These are phyloP conservation scores for Rugosomyces carneus DNA, from an alignment of 1,284 basidiomycete species.

Conservation along the genomic window DNA sequence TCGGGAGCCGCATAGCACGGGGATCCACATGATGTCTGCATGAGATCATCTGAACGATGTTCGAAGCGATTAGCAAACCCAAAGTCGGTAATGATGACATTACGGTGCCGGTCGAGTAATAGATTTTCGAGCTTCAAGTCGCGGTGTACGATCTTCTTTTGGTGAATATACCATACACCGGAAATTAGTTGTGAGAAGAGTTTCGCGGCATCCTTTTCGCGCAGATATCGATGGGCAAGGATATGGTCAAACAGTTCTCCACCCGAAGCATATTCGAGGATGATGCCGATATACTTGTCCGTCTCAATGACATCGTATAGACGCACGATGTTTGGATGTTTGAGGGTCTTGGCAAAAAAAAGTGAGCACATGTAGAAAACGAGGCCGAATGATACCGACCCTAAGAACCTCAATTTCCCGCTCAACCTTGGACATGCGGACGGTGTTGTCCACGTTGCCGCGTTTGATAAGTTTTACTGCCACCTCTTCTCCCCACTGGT, in stretches of 20 bases:
- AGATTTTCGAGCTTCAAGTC: slow-evolving; percentile 99
- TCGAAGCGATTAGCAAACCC: slow-evolving; percentile 98
- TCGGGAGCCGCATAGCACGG: slow-evolving; percentile 99
- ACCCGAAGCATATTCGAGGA: slow-evolving; percentile 96
- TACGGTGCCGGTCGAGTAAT: slow-evolving; percentile 93
- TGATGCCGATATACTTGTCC: slow-evolving; percentile 99
- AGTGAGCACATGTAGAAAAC: slow-evolving; percentile 10
- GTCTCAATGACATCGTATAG: slow-evolving; percentile 99
- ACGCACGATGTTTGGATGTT: slow-evolving; percentile 98
- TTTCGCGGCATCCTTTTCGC: slow-evolving; percentile 91
- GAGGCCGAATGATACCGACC: slow-evolving; percentile 44
- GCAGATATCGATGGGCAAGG: slow-evolving; percentile 94
- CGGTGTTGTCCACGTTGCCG: slow-evolving; percentile 84
- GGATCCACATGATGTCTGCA: slow-evolving; percentile 97
- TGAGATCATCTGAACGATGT: slow-evolving; percentile 86
- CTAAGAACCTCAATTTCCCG: slow-evolving; percentile 96
- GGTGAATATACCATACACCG: slow-evolving; percentile 98
- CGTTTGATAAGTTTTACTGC: slow-evolving; percentile 97
- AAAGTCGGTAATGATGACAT: slow-evolving; percentile 99
- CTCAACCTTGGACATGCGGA: slow-evolving; percentile 93
- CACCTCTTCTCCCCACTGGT: slow-evolving; percentile 96
- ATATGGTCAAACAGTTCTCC: slow-evolving; percentile 99
- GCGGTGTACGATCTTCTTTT: slow-evolving; percentile 98
- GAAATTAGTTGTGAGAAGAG: slow-evolving; percentile 98
- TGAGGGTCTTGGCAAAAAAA: slow-evolving; percentile 67